Percentiles rank a stretch among this genome's conserved stretches.
These are phyloP conservation scores for Aspergillus aculeatinus DNA, from an alignment of 2,329 filamentous ascomycete genomes.

Conservation along the genomic window DNA sequence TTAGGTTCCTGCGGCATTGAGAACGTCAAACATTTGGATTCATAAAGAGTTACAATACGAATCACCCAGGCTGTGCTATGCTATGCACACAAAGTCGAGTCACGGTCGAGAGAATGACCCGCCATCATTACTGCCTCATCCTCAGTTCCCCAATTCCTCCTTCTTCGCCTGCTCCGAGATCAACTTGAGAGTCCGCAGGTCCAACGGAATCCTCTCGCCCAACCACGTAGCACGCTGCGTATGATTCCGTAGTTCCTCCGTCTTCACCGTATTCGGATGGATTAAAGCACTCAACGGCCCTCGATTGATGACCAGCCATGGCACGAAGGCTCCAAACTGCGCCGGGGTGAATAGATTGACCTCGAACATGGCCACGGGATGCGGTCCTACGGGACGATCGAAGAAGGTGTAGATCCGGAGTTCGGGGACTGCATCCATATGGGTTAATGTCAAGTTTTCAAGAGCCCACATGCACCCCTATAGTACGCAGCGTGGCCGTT, in stretches of 20 bases:
- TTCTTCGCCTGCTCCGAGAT: constrained; percentile 26
- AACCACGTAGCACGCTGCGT: constrained; percentile 47
- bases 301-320: constrained; percentile 79
- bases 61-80: not conserved
- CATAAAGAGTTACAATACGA: not conserved
- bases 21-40: not conserved
- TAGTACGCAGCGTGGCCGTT: not conserved
- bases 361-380: constrained; percentile 86
- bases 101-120: not conserved
- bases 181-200: constrained; percentile 40
- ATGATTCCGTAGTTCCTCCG: constrained; percentile 54
- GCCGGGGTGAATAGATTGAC: constrained; percentile 82
- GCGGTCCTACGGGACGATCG: constrained; percentile 76
- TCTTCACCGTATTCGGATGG: constrained; percentile 69
- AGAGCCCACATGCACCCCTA: not conserved
- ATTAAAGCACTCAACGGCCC: constrained; percentile 76
- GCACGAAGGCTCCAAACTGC: constrained; percentile 85
- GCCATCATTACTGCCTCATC: not conserved
- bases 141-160: constrained; percentile 15
- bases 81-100: not conserved
- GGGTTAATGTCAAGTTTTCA: not conserved
- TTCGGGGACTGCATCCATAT: constrained; percentile 68
- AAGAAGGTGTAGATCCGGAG: constrained; percentile 77
- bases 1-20: not conserved
- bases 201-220: constrained; percentile 47